phyloP scores from a whole-genome alignment of 129 eudicot species.

The Helianthus tuberosus region DNA sequence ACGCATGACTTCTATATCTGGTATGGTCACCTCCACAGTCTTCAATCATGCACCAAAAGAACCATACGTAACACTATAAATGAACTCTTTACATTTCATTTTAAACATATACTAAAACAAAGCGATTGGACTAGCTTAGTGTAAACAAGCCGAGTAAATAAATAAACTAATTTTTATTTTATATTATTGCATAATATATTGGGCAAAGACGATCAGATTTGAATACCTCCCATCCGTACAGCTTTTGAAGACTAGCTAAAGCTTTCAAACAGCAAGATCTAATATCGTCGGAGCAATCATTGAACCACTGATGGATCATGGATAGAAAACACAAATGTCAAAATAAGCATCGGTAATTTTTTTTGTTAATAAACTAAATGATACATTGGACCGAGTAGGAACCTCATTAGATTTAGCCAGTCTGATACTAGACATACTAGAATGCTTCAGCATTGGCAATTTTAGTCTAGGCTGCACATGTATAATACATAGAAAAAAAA shows the following conservation, averaged over 20 bases:
- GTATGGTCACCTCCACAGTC: conserved; percentile 79
- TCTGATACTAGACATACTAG: conserved; percentile 49
- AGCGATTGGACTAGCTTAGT: background rate
- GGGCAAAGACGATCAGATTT: background rate
- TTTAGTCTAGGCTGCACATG: conserved; percentile 57
- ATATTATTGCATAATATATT: background rate
- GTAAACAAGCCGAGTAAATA: background rate
- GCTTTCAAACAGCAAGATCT: conserved; percentile 66
- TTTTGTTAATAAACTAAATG: background rate
- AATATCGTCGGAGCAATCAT: conserved; percentile 83
- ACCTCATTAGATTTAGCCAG: conserved; percentile 92
- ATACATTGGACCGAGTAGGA: background rate
- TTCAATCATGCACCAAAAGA: conserved; percentile 16
- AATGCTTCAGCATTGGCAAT: conserved; percentile 62
- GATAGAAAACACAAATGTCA: conserved; percentile 10
- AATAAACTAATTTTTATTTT: background rate
- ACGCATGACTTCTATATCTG: conserved; percentile 90
- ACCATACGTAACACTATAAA: background rate
- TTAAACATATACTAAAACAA: background rate
- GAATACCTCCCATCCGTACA: conserved; percentile 92
- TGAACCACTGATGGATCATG: conserved; percentile 69
- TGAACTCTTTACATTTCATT: background rate
- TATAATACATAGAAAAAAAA: background rate
- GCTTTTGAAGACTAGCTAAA: conserved; percentile 53
- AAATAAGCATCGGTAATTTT: conserved; percentile 6